Base-by-base conservation (phyloP, 2,329 filamentous ascomycete species). In the Ophiostoma triangulosporum region DNA sequence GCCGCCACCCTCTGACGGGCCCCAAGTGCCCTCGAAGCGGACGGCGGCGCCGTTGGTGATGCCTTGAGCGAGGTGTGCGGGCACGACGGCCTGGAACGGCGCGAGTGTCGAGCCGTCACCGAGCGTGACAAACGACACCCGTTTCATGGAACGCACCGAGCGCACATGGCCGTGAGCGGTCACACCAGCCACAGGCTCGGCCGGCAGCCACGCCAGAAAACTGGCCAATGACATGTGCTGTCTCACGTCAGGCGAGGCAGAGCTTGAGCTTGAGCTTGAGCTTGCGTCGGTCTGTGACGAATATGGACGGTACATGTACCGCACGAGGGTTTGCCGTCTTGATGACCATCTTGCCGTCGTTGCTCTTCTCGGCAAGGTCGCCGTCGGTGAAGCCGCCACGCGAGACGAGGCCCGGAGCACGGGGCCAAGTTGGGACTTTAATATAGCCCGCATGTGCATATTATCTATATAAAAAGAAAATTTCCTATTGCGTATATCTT, bases 141-240 rank as follows among this genome's bases (percentile, higher is more conserved):
- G 77, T 66, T 96, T 95, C 73, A 94, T 89, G 66, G 88, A 86
- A 57, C 91, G 79, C 56, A 95, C 83, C 4, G 88, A 91, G 58
- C 87, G 80, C 53, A 96, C 76, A 70, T 85, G 91, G 57, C 90
- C 91, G 64, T 85, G 77, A 60, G 95, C 72, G 54, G 75, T 74
- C 48, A 84, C 73, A 61, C 74, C 66, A n/a, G 67, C 60, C 38
- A 71, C 68, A 46, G 69, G 63, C 32, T 69, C 65, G 17, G 65
- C 60, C 2, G 77, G 74, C 38, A 68, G 69, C 67, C 71, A 75
- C 31, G 73, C 71, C 51, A 84, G 72, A 11, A 86, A 68, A 52
- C 72, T 70, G n/a, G 79, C 75, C 40, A 83, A 64, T 1, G 75
- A 73, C 51, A 17, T 55, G 3, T 61, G 67, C 17, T 31, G 46